Evolutionary conservation across 2,329 filamentous ascomycete species (phyloP).

Genomic region (Apiospora kogelbergensis): DNA sequence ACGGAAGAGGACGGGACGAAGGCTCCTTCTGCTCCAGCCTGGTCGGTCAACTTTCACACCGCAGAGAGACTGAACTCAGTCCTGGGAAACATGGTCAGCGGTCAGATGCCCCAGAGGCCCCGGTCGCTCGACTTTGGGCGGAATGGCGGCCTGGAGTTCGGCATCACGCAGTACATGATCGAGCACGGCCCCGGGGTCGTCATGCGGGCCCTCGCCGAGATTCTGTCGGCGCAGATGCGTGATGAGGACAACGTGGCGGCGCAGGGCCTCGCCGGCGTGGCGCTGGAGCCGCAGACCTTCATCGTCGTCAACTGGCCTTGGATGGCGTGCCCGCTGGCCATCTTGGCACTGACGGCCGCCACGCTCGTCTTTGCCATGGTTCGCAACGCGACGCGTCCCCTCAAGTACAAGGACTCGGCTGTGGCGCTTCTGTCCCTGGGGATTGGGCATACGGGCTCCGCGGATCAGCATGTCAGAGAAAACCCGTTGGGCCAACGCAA

Average conservation of each 20-base stretch:
- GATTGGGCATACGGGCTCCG: not conserved
- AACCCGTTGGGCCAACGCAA: not conserved
- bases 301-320: constrained; percentile 32
- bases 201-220: constrained; percentile 13
- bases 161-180: not conserved
- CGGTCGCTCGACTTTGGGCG: not conserved
- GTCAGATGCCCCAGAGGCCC: not conserved
- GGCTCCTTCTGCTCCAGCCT: not conserved
- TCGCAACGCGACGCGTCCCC: not conserved
- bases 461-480: not conserved
- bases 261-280: constrained; percentile 20
- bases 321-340: constrained; percentile 26
- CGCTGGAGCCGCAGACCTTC: constrained; percentile 25
- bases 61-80: not conserved
- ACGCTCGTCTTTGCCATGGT: constrained; percentile 20
- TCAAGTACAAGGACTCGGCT: constrained; percentile 3
- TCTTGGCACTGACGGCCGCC: constrained; percentile 19
- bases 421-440: constrained; percentile 7
- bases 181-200: not conserved
- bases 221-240: constrained; percentile 16
- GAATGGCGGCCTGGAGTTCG: not conserved
- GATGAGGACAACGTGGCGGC: constrained; percentile 14
- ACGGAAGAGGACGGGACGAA: not conserved
- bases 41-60: not conserved
- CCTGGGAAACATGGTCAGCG: not conserved